Conservation (phyloP, 805 yeast genomes). For the Yamadazyma akitaensis region DNA sequence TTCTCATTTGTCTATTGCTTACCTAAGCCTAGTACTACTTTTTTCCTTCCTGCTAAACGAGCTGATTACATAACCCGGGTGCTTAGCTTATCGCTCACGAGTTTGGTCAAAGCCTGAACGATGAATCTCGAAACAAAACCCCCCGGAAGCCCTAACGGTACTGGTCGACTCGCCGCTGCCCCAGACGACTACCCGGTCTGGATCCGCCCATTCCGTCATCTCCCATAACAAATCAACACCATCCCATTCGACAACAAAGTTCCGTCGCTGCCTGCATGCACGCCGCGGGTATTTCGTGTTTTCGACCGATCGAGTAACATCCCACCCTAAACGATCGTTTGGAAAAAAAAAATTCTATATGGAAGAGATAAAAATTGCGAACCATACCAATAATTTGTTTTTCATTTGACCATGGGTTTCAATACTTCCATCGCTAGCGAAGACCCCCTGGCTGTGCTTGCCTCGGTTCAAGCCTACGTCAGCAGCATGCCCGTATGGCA, state of each 20-base stretch:
- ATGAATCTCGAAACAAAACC: no score
- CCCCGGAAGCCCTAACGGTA: no score
- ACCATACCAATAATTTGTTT: neutral
- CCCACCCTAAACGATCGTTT: constrained; percentile 13
- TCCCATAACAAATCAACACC: neutral
- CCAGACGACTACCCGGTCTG: no score
- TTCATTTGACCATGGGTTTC: constrained; percentile 1
- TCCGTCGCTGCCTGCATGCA: neutral
- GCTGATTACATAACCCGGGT: no score
- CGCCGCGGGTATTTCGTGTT: neutral
- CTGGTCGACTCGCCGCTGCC: no score
- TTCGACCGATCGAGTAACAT: constrained; percentile 1
- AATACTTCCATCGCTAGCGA: neutral
- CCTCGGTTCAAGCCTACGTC: neutral
- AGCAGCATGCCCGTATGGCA: constrained; percentile 30
- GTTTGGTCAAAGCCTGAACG: no score
- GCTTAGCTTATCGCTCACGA: no score
- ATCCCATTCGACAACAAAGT: neutral
- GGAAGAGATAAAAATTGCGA: neutral
- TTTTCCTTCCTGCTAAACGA: no score
- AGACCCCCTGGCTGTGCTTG: neutral
- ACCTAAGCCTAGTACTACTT: no score
- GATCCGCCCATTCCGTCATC: no score
- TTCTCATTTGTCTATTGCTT: no score
- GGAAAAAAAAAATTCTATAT: constrained; percentile 3